phyloP scores from a whole-genome alignment of 495 filamentous ascomycete genomes.

The Jackrogersella multiformis region DNA sequence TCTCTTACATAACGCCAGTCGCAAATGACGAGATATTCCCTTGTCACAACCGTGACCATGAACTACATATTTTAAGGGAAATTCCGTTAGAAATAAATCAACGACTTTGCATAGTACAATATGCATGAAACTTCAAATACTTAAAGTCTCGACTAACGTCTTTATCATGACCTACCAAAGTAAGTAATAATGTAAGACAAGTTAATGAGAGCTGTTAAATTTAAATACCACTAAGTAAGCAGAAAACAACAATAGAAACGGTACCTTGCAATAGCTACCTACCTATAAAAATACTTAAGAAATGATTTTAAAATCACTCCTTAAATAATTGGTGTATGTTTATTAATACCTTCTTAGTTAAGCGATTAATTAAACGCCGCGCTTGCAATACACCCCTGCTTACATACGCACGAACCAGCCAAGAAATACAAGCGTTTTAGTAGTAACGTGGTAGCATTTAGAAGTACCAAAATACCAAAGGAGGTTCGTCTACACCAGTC shows the following conservation, averaged over 20 bases:
- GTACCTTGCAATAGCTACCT: slow-evolving; percentile 4
- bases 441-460: slow-evolving; percentile 22
- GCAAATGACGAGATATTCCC: slow-evolving; percentile 35
- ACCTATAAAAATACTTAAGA: neutral
- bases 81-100: no score
- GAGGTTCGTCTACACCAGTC: slow-evolving; percentile 33
- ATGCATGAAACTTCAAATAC: neutral
- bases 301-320: slow-evolving; percentile 23
- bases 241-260: slow-evolving; percentile 20
- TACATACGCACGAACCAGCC: slow-evolving; percentile 25
- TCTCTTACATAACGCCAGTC: slow-evolving; percentile 31
- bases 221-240: no score
- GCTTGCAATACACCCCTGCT: slow-evolving; percentile 23
- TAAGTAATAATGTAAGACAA: no score
- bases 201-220: no score
- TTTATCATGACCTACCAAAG: no score
- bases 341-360: slow-evolving; percentile 27
- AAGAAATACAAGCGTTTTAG: slow-evolving; percentile 22
- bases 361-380: slow-evolving; percentile 42
- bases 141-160: no score
- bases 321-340: neutral
- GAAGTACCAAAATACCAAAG: slow-evolving; percentile 35
- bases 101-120: no score
- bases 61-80: neutral
- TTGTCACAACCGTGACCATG: neutral